Evolutionary conservation across 2,329 filamentous ascomycete genomes (phyloP), one percentile per base, ranked within the genome.

Genomic region (Epichloe scottii): DNA sequence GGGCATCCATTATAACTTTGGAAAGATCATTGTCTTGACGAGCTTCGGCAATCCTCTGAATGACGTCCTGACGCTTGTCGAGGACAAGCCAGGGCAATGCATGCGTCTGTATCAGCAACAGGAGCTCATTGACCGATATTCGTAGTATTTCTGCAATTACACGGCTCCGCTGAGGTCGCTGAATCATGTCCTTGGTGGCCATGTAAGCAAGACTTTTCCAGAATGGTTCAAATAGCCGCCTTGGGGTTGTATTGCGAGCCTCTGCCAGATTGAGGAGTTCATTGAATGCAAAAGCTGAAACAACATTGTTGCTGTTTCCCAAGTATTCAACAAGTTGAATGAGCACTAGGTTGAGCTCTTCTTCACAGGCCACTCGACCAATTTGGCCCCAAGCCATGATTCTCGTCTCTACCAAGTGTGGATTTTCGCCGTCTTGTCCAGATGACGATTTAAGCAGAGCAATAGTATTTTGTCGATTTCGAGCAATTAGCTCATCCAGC

Each of bases 81-180:
- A 95, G 71, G 3, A 98, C 87, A 17, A 98, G 75, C 68, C 87
- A 89, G 1, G 94, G 93, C 8, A 98, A 67, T 7, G 90, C 90
- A 59, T 93, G 80, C 14, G 80, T 76, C 63, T 96, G 89, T 8
- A 91, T 87, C 17, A 84, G 68, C 14, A 85, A 68, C 10, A 96
- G 73, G 43, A 97, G 81, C 49, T 87, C 81, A 42, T 82, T 75
- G 8, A 94, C 77, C 39, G 80, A 84, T 61, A 89, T 84, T 48
- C 84, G 82, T 38, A 96, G 74, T 33, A 97, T 68, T 56, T 95
- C 89, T 23, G 89, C 88, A 46, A 97, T 75, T 43, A 85, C 77
- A 51, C 87, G 82, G 45, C 83, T 84, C 61, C 90, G 85, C 59
- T 93, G 87, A n/a, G 93, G 91, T 45, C 85, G 80, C 46, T 79